Evolutionary conservation across 148 eudicot species (phyloP), one percentile per base, ranked within the genome.

Genomic region (Rhododendron griersonianum): DNA sequence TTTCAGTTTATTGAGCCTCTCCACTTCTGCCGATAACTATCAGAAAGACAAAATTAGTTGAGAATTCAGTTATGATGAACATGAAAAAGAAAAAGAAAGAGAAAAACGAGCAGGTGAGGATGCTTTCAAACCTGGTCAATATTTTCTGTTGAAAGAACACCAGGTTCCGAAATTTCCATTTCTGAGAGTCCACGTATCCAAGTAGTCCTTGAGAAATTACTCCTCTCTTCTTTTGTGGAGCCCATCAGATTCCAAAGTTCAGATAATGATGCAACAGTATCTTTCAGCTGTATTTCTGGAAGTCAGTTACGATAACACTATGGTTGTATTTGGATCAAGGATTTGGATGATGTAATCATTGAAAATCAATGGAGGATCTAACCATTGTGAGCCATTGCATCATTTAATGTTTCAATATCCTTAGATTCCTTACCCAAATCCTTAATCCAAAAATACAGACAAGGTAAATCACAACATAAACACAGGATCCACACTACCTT

Each of bases 11-110:
- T 91, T 86, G 25, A 93, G 93, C 90, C 92, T 91, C 89, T 93
- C 93, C 84, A 93, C 94, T 89, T 93, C 96, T 80, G 88, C 91
- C 73, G 93, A 90, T 82, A 88, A 92, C 96, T 93, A 89, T 88
- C 77, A 78, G 76, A 78, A 63, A 16, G 19, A 37, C 77, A 73
- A 15, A 16, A 88, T 51, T 53, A 65, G 55, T 82, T 80, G 19
- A 35, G 77, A 82, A 69, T 73, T 28, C 19, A 87, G 19, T 51
- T 35, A 73, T 47, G 37, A 10, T 11, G 8, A n/a, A 47, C 18
- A 78, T 28, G 71, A 78, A 78, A 67, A n/a, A 44, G n/a, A 23
- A 35, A 69, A 35, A 50, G 51, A 39, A 35, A 69, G 23, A 50
- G 51, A 39, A 30, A 30, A 73, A 55, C 11, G 53, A 33, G 57